A percentile compares a stretch with the other conserved stretches of the same genome.
Evolutionary conservation across 805 yeast genomes (phyloP).

Genomic region (Torulaspora franciscae): DNA sequence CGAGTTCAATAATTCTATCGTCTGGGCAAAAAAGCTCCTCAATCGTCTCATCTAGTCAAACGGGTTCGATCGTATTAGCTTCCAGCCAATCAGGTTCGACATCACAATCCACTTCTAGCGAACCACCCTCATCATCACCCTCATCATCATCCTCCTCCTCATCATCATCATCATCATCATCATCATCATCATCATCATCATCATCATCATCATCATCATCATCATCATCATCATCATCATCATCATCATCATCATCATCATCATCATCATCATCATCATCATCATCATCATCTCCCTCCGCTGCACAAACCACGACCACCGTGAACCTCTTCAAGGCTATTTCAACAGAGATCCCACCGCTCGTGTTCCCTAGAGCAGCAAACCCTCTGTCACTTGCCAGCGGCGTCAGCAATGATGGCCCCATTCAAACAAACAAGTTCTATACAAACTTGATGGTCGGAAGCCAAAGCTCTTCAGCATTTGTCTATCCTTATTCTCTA

Average conservation of each 20-base stretch:
- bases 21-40: no score
- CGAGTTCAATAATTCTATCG: no score
- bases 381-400: slow-evolving; percentile 45
- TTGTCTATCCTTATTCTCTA: slow-evolving; percentile 62
- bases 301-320: slow-evolving; percentile 22
- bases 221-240: background rate
- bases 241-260: slow-evolving; percentile 4
- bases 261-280: slow-evolving; percentile 8
- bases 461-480: slow-evolving; percentile 49
- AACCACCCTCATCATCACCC: background rate
- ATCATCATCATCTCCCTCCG: slow-evolving; percentile 1
- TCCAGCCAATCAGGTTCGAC: background rate
- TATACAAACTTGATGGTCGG: slow-evolving; percentile 60
- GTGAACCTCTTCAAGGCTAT: slow-evolving; percentile 48
- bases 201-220: background rate
- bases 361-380: slow-evolving; percentile 43
- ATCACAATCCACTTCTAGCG: background rate
- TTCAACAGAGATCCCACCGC: slow-evolving; percentile 42
- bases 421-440: slow-evolving; percentile 72
- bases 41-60: no score
- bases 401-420: slow-evolving; percentile 43
- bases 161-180: background rate
- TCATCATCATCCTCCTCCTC: background rate
- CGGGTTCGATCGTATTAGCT: background rate
- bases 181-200: background rate